Evolutionary conservation across 2,329 filamentous ascomycete species (phyloP), one percentile per base, ranked within the genome.

Genomic region (Beauveria scarabaeidicola): DNA sequence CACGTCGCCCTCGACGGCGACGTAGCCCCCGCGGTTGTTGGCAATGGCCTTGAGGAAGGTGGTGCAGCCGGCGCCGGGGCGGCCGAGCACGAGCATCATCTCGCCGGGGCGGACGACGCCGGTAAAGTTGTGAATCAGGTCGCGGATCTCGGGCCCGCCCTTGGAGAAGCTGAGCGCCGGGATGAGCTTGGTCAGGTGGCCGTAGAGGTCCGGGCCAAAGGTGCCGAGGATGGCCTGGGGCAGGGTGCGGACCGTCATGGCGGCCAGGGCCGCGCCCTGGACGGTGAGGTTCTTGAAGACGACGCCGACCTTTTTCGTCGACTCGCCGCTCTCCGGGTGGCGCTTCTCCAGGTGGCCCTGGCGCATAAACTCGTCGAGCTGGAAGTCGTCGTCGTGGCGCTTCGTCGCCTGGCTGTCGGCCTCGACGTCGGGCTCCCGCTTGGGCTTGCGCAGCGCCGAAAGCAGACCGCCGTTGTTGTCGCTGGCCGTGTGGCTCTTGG

Each of bases 141-240:
- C 64, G 21, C 70, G 65, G 1, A 67, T 69, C 0, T 66, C 69
- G 17, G 40, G 48, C 1, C 65, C 61, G 9, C 48, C 50, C 8
- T 58, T 55, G 54, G 50, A 17, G 27, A 61, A 46, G 32, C 36
- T 43, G n/a, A 61, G 50, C 43, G 60, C 60, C 15, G 60, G 60
- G 27, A 61, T 25, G 10, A 53, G 40, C 38, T 52, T 52, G 36
- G 55, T 59, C 25, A 61, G 19, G 56, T 50, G 73, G 23, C 77
- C 80, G 69, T 90, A 93, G 1, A 93, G 74, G 70, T 93, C 90
- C 0, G 89, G 89, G 0, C 90, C 90, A 69, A 94, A 93, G 0
- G 89, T 91, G 23, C 88, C 88, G 5, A 91, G 63, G 41, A 93
- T 78, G 3, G 89, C 89, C 63, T 89, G 81, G 0, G 89, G 89